Evolutionary conservation across 495 filamentous ascomycete species (phyloP).

Genomic region (Aspergillus asperescens): DNA sequence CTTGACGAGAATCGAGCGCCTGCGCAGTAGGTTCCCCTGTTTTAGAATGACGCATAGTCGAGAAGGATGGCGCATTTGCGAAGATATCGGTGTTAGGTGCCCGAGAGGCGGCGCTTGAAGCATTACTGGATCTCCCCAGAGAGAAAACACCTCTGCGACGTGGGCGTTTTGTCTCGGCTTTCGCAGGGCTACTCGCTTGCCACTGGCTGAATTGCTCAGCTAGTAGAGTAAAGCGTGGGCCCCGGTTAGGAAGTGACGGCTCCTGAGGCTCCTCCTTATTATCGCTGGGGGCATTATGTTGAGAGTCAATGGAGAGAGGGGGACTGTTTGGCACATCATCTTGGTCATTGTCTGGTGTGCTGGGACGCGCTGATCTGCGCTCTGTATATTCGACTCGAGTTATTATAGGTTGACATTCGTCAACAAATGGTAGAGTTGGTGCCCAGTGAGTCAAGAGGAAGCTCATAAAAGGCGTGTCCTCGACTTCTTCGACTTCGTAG

Average conservation of each 20-base stretch:
- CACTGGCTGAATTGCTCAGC: conserved; percentile 56
- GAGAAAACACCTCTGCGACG: conserved; percentile 44
- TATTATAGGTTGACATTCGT: not conserved
- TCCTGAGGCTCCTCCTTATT: conserved; percentile 11
- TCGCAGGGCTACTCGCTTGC: conserved; percentile 48
- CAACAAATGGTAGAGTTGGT: not conserved
- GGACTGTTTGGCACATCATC: not conserved
- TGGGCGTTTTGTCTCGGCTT: conserved; percentile 33
- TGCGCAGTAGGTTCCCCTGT: not conserved
- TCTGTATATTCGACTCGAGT: not conserved
- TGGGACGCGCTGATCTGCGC: not conserved
- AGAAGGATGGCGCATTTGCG: not conserved
- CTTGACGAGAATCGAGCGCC: too few relatives aligned
- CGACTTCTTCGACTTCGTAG: conserved; percentile 18
- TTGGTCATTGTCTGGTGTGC: not conserved
- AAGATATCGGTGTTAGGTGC: not conserved
- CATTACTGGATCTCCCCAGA: conserved; percentile 21
- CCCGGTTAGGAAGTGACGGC: conserved; percentile 23
- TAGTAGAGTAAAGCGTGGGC: conserved; percentile 56
- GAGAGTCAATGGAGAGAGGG: not conserved
- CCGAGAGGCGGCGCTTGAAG: not conserved
- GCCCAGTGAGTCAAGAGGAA: conserved; percentile 9
- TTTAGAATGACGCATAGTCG: not conserved
- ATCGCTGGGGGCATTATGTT: not conserved
- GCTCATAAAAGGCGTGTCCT: conserved; percentile 7